These are phyloP conservation scores for Graphilbum sp. DNA, from an alignment of 2,329 filamentous ascomycete genomes.

Conservation along the genomic window DNA sequence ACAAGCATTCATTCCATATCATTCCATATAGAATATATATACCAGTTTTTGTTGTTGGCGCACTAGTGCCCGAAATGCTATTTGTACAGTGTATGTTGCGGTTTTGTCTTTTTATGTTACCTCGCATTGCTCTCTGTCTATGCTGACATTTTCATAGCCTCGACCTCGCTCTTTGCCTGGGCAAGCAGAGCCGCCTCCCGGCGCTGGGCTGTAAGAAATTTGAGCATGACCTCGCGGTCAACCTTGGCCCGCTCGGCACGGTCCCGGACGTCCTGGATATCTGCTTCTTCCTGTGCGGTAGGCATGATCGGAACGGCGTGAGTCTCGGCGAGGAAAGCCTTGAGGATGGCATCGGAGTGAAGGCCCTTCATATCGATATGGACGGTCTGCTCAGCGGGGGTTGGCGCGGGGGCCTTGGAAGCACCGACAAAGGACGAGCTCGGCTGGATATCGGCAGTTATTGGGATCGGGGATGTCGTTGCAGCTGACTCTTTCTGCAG, in stretches of 20 bases:
- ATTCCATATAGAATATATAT: background rate
- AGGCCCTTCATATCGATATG: conserved; percentile 48
- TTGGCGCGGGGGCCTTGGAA: conserved; percentile 31
- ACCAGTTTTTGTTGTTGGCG: background rate
- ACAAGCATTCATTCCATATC: too few species aligned
- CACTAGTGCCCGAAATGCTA: too few species aligned
- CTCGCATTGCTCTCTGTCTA: background rate
- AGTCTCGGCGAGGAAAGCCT: conserved; percentile 44
- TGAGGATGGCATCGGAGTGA: conserved; percentile 44
- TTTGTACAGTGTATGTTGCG: too few species aligned
- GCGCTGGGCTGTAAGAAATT: conserved; percentile 38
- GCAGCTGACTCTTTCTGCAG: conserved; percentile 20
- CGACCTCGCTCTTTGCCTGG: conserved; percentile 34
- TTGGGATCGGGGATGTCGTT: conserved; percentile 4
- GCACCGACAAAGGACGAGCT: conserved; percentile 30
- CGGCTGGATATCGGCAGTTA: conserved; percentile 20
- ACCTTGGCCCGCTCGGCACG: conserved; percentile 37
- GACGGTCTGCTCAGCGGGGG: conserved; percentile 30
- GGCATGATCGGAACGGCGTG: conserved; percentile 39
- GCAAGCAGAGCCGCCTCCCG: conserved; percentile 43
- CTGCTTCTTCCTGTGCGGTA: conserved; percentile 47
- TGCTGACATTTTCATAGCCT: conserved; percentile 21
- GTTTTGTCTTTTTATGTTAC: background rate
- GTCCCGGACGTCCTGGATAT: conserved; percentile 39
- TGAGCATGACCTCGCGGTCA: conserved; percentile 37